Evolutionary conservation across 2,329 filamentous ascomycete genomes (phyloP), one percentile per base, ranked within the genome.

Genomic region (Dothideomycetes sp.): DNA sequence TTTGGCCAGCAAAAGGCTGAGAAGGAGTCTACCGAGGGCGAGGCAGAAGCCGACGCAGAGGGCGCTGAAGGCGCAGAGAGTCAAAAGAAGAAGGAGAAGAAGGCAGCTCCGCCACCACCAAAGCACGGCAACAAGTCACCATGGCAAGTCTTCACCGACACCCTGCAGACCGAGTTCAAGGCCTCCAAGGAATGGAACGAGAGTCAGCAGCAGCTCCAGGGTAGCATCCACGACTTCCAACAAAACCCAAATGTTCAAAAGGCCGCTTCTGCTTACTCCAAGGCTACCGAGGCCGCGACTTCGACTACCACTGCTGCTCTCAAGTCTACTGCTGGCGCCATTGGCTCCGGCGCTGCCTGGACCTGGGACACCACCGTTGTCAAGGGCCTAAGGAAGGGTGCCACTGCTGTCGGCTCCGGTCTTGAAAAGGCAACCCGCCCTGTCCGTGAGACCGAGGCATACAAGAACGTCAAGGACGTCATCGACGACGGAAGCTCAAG

Each of bases 111-210:
- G 10, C 85, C 89, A 16, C 89, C 88, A 11, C 89, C 91, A n/a
- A 89, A 88, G 15, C 91, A 98, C 57, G 91, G 91, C 45, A 87
- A 94, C 67, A 98, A 98, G 71, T 91, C 89, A 3, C 91, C 91
- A 39, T 96, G 91, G 88, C 86, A 96, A 60, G 91, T 98, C 22
- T 98, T 98, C 68, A 85, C 85, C 56, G 91, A 98, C 58, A 98
- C 91, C n/a, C 77, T 98, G 64, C 78, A 85, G 60, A 74, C 72
- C 42, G 91, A 98, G 64, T 94, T 98, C 66, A 87, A 95, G 62
- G 84, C 86, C 38, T 96, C 88, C 12, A 94, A 96, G 59, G 91
- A 98, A 61, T 98, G 91, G 91, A 94, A 98, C 56, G 91, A 98
- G 58, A 94, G 86, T 32, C 98, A 89, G 31, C 96, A 98, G 68